Evolutionary conservation across 371 early-diverging fungal genomes (phyloP).

Genomic region (Mucor sp.): DNA sequence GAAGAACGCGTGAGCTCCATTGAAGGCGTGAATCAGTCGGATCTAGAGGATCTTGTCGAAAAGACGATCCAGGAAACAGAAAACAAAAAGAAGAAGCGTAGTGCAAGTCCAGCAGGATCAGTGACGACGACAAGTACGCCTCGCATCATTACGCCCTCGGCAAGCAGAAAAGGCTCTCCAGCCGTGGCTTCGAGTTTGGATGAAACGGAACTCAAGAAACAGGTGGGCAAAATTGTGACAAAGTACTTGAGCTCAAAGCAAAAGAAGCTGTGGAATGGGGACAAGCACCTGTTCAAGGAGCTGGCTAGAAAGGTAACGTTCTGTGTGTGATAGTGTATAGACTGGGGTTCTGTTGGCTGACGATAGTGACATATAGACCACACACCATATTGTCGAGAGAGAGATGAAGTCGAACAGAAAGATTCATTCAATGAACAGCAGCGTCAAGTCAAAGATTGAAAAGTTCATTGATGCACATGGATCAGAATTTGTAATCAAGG

Average conservation of each 20-base stretch:
- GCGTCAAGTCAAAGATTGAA: slow-evolving; percentile 42
- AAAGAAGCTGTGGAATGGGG: slow-evolving; percentile 41
- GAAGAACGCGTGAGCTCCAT: slow-evolving; percentile 36
- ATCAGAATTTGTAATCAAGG: slow-evolving; percentile 23
- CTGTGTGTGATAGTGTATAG: too few species aligned
- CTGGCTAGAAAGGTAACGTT: slow-evolving; percentile 46
- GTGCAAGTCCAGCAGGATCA: slow-evolving; percentile 23
- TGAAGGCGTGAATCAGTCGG: slow-evolving; percentile 39
- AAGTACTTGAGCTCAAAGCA: slow-evolving; percentile 41
- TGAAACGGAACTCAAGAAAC: slow-evolving; percentile 45
- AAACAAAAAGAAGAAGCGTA: slow-evolving; percentile 20
- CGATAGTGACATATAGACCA: slow-evolving; percentile 41
- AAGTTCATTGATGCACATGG: slow-evolving; percentile 50
- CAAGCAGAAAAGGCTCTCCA: slow-evolving; percentile 3
- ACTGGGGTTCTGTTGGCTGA: too few species aligned
- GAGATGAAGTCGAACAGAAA: slow-evolving; percentile 43
- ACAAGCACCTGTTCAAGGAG: slow-evolving; percentile 53
- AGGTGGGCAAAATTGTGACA: slow-evolving; percentile 48
- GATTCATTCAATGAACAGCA: slow-evolving; percentile 31
- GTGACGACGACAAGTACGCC: not conserved
- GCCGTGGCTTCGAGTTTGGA: slow-evolving; percentile 6
- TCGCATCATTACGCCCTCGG: slow-evolving; percentile 14
- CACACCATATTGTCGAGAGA: slow-evolving; percentile 52
- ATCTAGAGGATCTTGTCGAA: slow-evolving; percentile 33
- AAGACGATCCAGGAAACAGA: slow-evolving; percentile 31